Evolutionary conservation across 169 alveolate genomes (phyloP), one percentile per base, ranked within the genome.

Genomic region (Fabrea salina): DNA sequence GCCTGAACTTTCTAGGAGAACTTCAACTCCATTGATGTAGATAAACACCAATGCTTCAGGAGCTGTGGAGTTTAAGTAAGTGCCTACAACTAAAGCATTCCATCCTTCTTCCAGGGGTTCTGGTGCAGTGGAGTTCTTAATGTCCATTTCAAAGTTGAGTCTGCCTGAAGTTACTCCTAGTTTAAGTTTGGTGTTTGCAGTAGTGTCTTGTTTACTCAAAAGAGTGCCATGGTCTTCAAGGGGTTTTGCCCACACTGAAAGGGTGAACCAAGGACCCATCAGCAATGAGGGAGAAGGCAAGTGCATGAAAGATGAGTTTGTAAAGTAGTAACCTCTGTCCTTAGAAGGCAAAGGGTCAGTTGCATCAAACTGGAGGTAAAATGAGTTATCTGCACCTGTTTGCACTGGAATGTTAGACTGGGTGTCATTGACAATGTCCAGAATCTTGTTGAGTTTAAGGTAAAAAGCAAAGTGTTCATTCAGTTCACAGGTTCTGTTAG

Each of bases 121-220:
- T 7, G 54, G 16, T 35, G 75, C 0, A 0, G 57, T 5, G 4
- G 57, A 51, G 75, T 33, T 7, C 75, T 56, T 8, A 56, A 22
- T 4, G 75, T 64, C 30, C 19, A 64, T 33, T 16, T 4, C 4
- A 7, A 64, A 19, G 4, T 37, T 32, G 19, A 64, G 16, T 35
- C 0, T 5, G 1, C 54, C 54, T 5, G 54, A 32, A 0, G 54
- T 5, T n/a, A n/a, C n/a, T n/a, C n/a, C n/a, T n/a, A n/a, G n/a
- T n/a, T n/a, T n/a, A n/a, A n/a, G n/a, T n/a, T n/a, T n/a, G n/a
- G n/a, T 54, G 25, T 8, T 11, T 7, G 25, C 25, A 54, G 13
- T 54, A n/a, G n/a, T n/a, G 43, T 58, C 47, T 33, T 64, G 75
- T n/a, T 64, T 64, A 64, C 43, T 16, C 35, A 64, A 40, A 22